These are phyloP conservation scores for Nymphaea thermarum DNA, from an alignment of 164 flowering plant genomes.

Conservation along the genomic window DNA sequence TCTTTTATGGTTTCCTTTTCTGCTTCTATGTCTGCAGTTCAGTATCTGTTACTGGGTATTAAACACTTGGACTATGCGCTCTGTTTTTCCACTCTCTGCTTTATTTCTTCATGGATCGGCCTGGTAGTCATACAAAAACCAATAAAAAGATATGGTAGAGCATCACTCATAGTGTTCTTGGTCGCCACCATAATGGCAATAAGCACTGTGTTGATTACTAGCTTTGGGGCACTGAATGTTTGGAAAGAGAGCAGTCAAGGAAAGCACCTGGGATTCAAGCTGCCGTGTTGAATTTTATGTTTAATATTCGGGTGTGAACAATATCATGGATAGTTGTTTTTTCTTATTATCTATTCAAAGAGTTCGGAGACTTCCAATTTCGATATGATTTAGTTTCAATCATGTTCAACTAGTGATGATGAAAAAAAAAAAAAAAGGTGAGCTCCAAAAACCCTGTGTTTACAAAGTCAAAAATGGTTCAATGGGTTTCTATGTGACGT, in stretches of 20 bases:
- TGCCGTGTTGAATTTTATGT: conserved; percentile 28
- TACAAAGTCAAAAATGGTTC: too few species aligned
- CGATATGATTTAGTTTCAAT: too few species aligned
- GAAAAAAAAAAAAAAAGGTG: too few species aligned
- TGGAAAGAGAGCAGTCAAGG: conserved; percentile 39
- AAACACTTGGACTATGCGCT: conserved; percentile 25
- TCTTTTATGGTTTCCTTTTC: conserved; percentile 73
- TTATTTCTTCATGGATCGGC: conserved; percentile 40
- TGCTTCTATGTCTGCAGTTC: conserved; percentile 59
- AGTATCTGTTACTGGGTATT: conserved; percentile 51
- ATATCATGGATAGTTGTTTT: too few species aligned
- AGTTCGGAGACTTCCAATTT: too few species aligned
- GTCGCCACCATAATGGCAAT: conserved; percentile 52
- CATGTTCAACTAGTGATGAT: too few species aligned
- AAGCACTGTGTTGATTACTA: conserved; percentile 47
- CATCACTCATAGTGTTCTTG: conserved; percentile 56
- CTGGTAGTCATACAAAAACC: conserved; percentile 33
- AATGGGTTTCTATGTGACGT: too few species aligned
- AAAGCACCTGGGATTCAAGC: conserved; percentile 44
- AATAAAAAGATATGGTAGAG: conserved; percentile 35
- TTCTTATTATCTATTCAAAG: too few species aligned
- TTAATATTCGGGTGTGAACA: too few species aligned
- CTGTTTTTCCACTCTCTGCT: conserved; percentile 29
- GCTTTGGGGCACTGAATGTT: conserved; percentile 38
- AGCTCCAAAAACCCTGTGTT: too few species aligned